A percentile compares a stretch with the other conserved stretches of the same genome.
Evolutionary conservation across 495 filamentous ascomycete genomes (phyloP).

Genomic region (Penicillium flavigenum): DNA sequence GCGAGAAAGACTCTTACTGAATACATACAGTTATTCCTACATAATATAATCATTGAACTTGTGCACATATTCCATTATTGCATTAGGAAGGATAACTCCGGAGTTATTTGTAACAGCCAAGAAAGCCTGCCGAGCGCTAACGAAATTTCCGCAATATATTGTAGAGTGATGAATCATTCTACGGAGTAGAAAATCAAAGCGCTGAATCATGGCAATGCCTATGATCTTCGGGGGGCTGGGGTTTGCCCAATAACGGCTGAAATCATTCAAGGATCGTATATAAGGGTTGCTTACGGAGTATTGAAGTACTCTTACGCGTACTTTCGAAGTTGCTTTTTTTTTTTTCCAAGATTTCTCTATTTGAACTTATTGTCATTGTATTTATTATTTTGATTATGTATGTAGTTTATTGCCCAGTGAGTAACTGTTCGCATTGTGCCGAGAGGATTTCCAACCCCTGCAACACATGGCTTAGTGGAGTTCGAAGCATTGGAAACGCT

Average conservation of each 20-base stretch:
- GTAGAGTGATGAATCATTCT: neutral
- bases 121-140: neutral
- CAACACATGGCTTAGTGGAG: neutral
- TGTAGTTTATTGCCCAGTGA: neutral
- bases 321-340: neutral
- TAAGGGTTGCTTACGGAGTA: neutral
- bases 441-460: neutral
- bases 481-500: neutral
- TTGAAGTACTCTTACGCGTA: neutral
- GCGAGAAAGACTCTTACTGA: neutral
- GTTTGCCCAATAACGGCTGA: neutral
- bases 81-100: neutral
- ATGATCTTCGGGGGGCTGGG: neutral
- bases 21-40: neutral
- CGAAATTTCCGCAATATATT: neutral
- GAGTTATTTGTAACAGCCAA: neutral
- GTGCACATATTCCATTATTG: neutral
- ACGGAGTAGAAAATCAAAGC: neutral
- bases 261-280: neutral
- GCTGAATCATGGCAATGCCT: neutral
- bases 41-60: neutral
- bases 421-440: neutral
- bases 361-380: neutral
- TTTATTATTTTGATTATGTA: too few relatives aligned
- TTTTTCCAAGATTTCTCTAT: neutral